Conservation (phyloP, 257 asterid genomes). For the Fraxinus americana region DNA sequence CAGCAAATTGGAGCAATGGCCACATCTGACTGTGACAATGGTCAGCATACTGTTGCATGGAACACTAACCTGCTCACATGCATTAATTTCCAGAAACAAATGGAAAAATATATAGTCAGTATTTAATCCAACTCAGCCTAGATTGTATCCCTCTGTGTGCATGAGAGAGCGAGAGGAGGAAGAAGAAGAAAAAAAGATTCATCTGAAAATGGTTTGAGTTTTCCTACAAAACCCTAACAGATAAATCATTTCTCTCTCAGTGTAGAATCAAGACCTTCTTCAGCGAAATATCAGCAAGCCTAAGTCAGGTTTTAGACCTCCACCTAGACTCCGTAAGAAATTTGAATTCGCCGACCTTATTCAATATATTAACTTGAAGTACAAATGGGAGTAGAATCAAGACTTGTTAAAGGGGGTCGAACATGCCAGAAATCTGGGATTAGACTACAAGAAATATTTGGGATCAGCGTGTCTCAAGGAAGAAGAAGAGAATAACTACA, state of each 20-base stretch:
- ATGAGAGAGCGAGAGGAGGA: neutral
- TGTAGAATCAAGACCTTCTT: no score
- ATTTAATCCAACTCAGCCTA: neutral
- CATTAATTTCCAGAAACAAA: neutral
- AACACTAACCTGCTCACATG: slow-evolving; percentile 69
- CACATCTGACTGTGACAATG: slow-evolving; percentile 90
- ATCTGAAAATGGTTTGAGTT: neutral
- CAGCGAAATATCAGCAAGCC: no score
- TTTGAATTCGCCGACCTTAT: no score
- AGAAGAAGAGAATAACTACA: neutral
- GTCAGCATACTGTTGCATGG: slow-evolving; percentile 76
- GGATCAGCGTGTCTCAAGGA: neutral
- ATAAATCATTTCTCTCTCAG: neutral
- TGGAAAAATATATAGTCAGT: no score
- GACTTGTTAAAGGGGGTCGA: neutral
- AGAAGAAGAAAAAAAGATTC: neutral
- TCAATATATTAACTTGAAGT: no score
- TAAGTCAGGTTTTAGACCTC: no score
- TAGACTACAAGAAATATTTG: neutral
- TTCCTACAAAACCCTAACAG: slow-evolving; percentile 1
- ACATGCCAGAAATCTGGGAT: neutral
- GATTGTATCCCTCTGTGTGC: neutral
- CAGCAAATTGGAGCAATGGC: slow-evolving; percentile 85
- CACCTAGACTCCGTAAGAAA: no score
- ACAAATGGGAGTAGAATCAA: neutral